Evolutionary conservation across 768 basidiomycete genomes (phyloP), one percentile per base, ranked within the genome.

Genomic region (Lyophyllum semitale): DNA sequence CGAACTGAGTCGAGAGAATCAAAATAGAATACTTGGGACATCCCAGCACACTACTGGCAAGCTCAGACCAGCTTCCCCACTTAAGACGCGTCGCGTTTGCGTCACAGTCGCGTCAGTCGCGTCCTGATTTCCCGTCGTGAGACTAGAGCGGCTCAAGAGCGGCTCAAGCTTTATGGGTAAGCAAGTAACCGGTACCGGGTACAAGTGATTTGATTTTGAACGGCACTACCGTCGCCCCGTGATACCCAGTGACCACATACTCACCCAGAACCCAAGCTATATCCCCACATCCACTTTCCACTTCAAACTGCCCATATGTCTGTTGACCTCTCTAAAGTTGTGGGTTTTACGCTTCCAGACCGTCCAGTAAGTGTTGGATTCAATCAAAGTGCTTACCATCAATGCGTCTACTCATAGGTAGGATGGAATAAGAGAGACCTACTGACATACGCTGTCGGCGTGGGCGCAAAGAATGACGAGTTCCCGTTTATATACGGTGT

Each of bases 361-460:
- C 75, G 6, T 71, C 76, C 7, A 76, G 79, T 72, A 4, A 26
- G 27, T 32, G 6, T 32, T 15, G 45, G 18, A 1, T 25, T 20
- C 13, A 15, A 22, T 30, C 20, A 12, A 43, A 23, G 11, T 8
- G n/a, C 4, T 44, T 23, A 41, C 4, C 18, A 3, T 33, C 44
- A 43, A 54, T 38, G 22, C 26, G 25, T 42, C 25, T 26, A 4
- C 8, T 25, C 18, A 27, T 26, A 93, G 90, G 92, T 91, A 23
- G 70, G 82, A 1, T 95, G 93, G 93, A 92, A 89, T 66, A 85
- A 87, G 71, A 83, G 91, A 48, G 93, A 95, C 70, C 73, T 93
- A 17, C 72, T 95, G 55, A 80, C 84, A 1, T 95, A 93, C 60
- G 88, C 90, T 12, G 74, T 85, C 23, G 91, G 90, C 13, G 86